Evolutionary conservation across 1,284 basidiomycete genomes (phyloP), one percentile per base, ranked within the genome.

Genomic region (Fereydounia khargensis): DNA sequence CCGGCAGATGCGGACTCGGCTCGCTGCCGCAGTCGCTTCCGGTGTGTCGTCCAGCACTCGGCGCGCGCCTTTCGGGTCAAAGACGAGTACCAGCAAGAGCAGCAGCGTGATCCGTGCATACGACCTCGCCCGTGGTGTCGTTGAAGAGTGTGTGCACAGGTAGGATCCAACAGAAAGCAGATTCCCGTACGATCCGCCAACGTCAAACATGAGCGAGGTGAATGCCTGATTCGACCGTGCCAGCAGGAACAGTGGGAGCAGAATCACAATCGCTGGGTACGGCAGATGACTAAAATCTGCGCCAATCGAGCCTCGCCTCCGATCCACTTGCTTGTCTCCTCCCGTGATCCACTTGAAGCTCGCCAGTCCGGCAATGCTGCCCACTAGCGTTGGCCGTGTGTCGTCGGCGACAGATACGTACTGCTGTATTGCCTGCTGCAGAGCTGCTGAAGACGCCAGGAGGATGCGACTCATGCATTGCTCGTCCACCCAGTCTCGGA

Each of bases 121-220:
- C 3, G 58, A 54, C 4, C 39, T 40, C 0, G 63, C 64, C 6
- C 65, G 64, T 3, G 48, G 24, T 16, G 51, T 58, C 32, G 53
- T 46, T 4, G 64, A 56, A 3, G 63, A 60, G 30, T 70, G 64
- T 5, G 63, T 61, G 2, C 57, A 56, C 4, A 70, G 45, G 28
- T 68, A 70, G 25, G 68, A 62, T 5, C 64, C 32, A 6, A 70
- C 36, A 11, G 66, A 61, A 16, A 58, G 61, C 16, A 70, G 30
- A 4, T 52, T 40, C 39, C 51, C 44, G 34, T 52, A 63, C 42
- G 20, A 23, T 17, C 24, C 27, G 34, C 8, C 22, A 18, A 3
- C 41, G 18, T 20, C 25, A 42, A 16, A 11, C 14, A 17, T 21
- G 4, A 58, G 39, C 24, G 46, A 46, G 10, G 57, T 53, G 48